Evolutionary conservation across 2,329 filamentous ascomycete species (phyloP).

Genomic region (Paracamarosporium sp.): DNA sequence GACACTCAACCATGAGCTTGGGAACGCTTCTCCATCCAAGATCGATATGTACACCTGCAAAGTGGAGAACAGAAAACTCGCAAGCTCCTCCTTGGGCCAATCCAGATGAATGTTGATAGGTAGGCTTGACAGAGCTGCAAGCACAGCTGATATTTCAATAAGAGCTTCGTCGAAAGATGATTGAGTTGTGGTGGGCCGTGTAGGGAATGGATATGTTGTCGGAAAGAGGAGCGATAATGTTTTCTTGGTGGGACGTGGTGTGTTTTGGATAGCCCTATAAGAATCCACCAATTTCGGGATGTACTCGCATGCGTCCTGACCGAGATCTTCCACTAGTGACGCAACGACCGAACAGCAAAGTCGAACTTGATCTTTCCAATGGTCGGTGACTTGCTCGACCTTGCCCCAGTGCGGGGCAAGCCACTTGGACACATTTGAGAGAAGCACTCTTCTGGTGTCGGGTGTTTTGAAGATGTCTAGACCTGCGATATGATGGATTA

Average conservation of each 20-base stretch:
- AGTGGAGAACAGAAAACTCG: constrained; percentile 76
- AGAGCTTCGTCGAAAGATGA: constrained; percentile 83
- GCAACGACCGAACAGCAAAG: constrained; percentile 92
- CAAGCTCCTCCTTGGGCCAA: constrained; percentile 74
- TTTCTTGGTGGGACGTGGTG: constrained; percentile 63
- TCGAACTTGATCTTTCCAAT: constrained; percentile 92
- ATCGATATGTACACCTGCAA: constrained; percentile 90
- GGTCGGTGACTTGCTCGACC: constrained; percentile 73
- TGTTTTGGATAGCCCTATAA: constrained; percentile 77
- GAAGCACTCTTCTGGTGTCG: constrained; percentile 75
- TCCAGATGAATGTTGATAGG: constrained; percentile 78
- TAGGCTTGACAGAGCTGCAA: constrained; percentile 81
- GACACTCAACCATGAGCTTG: constrained; percentile 86
- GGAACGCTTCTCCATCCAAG: constrained; percentile 87
- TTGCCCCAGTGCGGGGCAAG: constrained; percentile 92
- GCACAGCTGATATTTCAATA: constrained; percentile 84
- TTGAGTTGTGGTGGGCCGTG: constrained; percentile 66
- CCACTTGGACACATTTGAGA: constrained; percentile 86
- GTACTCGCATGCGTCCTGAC: constrained; percentile 84
- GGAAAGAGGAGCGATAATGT: constrained; percentile 88
- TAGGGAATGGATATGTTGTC: constrained; percentile 85
- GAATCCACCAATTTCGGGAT: constrained; percentile 91
- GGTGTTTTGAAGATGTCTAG: constrained; percentile 81
- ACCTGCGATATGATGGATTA: constrained; percentile 90
- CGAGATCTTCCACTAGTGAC: constrained; percentile 79